Conservation (phyloP, 2,329 filamentous ascomycete genomes). For the Fusarium siculi region DNA sequence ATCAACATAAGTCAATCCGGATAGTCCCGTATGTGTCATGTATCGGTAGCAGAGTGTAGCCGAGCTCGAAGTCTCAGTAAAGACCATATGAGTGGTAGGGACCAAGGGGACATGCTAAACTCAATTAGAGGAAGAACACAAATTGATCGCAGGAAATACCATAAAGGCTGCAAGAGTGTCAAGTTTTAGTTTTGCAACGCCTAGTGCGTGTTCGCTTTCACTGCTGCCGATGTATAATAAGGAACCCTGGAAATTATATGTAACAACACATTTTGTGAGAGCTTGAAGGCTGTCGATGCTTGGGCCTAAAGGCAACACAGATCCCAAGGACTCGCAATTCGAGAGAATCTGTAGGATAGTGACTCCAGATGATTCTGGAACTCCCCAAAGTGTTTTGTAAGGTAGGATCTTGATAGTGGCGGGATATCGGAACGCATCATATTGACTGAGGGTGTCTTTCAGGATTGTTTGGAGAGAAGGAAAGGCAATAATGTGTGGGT, state of each 20-base stretch:
- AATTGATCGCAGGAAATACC: conserved; percentile 8
- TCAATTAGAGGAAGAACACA: conserved; percentile 14
- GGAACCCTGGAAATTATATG: conserved; percentile 43
- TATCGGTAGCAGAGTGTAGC: conserved; percentile 38
- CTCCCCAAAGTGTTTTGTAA: conserved; percentile 43
- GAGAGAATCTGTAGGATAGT: conserved; percentile 27
- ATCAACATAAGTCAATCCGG: conserved; percentile 42
- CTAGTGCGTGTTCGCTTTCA: conserved; percentile 4
- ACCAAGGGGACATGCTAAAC: conserved; percentile 18
- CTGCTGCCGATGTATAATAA: conserved; percentile 46
- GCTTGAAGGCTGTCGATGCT: conserved; percentile 26
- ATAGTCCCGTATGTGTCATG: conserved; percentile 44
- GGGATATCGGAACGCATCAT: conserved; percentile 41
- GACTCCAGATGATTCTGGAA: conserved; percentile 26
- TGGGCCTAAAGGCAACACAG: background rate
- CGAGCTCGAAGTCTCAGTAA: conserved; percentile 17
- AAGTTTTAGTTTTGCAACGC: conserved; percentile 33
- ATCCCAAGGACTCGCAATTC: conserved; percentile 28
- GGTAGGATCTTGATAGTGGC: conserved; percentile 17
- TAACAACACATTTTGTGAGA: conserved; percentile 35
- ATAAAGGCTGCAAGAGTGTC: conserved; percentile 29
- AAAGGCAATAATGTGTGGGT: conserved; percentile 42
- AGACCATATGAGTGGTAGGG: conserved; percentile 39
- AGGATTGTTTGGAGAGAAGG: conserved; percentile 9
- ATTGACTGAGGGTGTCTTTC: background rate